These are phyloP conservation scores for Russula sp. DNA, from an alignment of 768 basidiomycete genomes.

Conservation along the genomic window DNA sequence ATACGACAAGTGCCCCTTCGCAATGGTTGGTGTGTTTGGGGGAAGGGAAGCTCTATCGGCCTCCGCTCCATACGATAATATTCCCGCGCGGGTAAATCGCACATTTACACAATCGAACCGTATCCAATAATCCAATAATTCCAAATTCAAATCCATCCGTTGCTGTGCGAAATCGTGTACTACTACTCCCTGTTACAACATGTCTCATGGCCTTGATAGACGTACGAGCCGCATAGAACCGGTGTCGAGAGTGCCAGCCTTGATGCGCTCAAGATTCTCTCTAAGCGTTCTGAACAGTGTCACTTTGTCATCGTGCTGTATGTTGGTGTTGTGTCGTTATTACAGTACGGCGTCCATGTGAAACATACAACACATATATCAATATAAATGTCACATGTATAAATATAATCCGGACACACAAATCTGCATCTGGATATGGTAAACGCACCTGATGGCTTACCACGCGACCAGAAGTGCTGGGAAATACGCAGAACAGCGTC, in stretches of 20 bases:
- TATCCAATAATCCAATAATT: too few relatives aligned
- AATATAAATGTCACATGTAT: neutral
- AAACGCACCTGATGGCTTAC: conserved; percentile 57
- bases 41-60: too few relatives aligned
- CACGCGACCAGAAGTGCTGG: conserved; percentile 71
- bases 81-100: too few relatives aligned
- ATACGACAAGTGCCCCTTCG: too few relatives aligned
- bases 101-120: too few relatives aligned
- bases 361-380: neutral
- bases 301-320: conserved; percentile 15
- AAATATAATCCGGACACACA: neutral
- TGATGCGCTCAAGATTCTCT: conserved; percentile 1
- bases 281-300: conserved; percentile 5
- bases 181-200: neutral
- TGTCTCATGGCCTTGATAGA: neutral
- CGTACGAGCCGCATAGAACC: neutral
- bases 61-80: too few relatives aligned
- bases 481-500: conserved; percentile 68
- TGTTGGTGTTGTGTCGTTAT: neutral
- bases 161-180: too few relatives aligned
- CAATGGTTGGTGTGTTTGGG: too few relatives aligned
- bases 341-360: neutral
- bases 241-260: conserved; percentile 6
- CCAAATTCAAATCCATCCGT: too few relatives aligned
- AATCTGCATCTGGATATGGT: too few relatives aligned